Base-by-base conservation (phyloP, 2,329 filamentous ascomycete species). In the Graphiopsis chlorocephala region DNA sequence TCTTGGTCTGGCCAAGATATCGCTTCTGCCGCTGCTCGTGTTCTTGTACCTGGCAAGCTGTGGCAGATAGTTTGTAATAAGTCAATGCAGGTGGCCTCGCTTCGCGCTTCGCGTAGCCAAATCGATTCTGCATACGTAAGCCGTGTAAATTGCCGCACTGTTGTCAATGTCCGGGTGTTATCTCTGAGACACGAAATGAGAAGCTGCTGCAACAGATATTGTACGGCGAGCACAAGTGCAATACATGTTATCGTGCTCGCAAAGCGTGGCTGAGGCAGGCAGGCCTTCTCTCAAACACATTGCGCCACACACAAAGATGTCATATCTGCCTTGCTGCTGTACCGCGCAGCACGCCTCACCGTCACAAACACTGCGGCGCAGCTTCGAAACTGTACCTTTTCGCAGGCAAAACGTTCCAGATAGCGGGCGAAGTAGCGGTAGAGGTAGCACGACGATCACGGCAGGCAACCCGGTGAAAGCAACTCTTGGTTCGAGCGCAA, bases 321-420 rank as follows among this genome's bases (percentile, higher is more conserved):
- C 48, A 52, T 52, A 20, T 17, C 23, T 52, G 48, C 26, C 25
- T 42, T 42, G 17, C 29, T 26, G 48, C 48, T 20, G 17, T 20
- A 42, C n/a, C 55, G 15, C n/a, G 29, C 55, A 25, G 55, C 55
- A 38, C 33, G 55, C 20, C 55, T 57, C 29, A 57, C 55, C 55
- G 55, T 35, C 55, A 35, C 55, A 26, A 29, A 57, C 55, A 26
- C 55, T 10, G 55, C 55, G 29, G 31, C 55, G 31, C 55, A 57
- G 23, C 55, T 42, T 42, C 33, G 10, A 10, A 29, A 29, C 23
- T 8, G 48, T 17, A n/a, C 12, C 17, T 10, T 42, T 42, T 42
- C 35, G 35, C 35, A 42, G 35, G 35, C 47, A 31, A 14, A 29
- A 10, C 31, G 8, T 42, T 3, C 55, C 31, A 57, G 31, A 15